Evolutionary conservation across 768 basidiomycete genomes (phyloP).

Genomic region (Pisolithus tinctorius): DNA sequence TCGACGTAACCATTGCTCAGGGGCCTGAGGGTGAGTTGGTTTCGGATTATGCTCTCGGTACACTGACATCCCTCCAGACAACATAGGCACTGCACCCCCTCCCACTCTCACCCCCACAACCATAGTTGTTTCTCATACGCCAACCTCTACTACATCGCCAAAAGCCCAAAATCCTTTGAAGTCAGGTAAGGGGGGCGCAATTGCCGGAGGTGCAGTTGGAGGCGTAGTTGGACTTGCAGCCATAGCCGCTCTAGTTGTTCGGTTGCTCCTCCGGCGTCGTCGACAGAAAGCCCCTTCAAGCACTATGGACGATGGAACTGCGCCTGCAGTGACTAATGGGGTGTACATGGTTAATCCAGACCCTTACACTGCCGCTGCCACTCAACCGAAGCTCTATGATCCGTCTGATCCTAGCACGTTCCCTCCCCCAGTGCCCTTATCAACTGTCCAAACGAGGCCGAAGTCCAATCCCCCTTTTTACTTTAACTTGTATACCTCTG

Average conservation of each 20-base stretch:
- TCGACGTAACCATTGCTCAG: constrained; percentile 34
- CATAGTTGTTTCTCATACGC: no score
- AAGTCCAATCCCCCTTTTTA: background rate
- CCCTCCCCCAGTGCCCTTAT: background rate
- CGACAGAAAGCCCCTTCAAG: background rate
- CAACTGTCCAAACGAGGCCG: background rate
- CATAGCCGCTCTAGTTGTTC: constrained; percentile 1
- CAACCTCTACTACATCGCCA: no score
- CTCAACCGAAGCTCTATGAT: background rate
- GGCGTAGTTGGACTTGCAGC: constrained; percentile 6
- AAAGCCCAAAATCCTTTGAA: no score
- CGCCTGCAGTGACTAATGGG: background rate
- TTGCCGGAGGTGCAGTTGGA: constrained; percentile 10
- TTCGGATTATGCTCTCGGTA: no score
- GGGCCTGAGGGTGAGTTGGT: constrained; percentile 18
- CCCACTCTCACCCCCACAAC: no score
- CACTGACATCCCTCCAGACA: no score
- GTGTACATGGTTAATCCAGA: background rate
- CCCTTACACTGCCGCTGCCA: background rate
- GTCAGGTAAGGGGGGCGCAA: constrained; percentile 1
- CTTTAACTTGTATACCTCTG: background rate
- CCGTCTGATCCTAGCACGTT: background rate
- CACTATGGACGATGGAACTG: background rate
- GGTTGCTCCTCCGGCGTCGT: constrained; percentile 1
- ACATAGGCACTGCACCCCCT: no score